Conservation (phyloP, 345 rosid species). For the Citrus reticulata region DNA sequence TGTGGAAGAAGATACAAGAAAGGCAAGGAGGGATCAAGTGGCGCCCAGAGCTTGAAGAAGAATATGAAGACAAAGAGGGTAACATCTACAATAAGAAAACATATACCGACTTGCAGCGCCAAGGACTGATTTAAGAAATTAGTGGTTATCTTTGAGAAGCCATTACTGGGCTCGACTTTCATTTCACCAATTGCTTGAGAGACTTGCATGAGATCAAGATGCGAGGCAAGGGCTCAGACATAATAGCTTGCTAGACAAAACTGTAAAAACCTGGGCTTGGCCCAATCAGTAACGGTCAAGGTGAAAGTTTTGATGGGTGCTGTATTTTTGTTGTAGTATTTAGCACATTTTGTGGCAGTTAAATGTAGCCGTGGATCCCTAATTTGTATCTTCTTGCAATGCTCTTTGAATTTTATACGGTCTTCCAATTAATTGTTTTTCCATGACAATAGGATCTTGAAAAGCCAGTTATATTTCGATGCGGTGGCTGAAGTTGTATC, state of each 20-base stretch:
- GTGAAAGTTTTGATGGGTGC: background rate
- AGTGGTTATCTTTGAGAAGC: background rate
- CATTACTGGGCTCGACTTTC: background rate
- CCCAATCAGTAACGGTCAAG: background rate
- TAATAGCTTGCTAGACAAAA: background rate
- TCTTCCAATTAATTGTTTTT: background rate
- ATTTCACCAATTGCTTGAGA: background rate
- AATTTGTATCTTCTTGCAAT: background rate
- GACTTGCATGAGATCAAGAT: background rate
- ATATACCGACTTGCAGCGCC: conserved; percentile 92
- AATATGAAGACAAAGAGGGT: conserved; percentile 97
- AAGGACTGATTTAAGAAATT: conserved; percentile 68
- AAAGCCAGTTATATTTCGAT: background rate
- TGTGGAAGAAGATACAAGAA: conserved; percentile 90
- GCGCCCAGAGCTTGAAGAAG: conserved; percentile 99
- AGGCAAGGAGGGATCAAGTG: conserved; percentile 88
- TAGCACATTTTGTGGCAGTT: background rate
- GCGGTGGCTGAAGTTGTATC: background rate
- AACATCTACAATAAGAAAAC: conserved; percentile 99
- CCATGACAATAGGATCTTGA: background rate
- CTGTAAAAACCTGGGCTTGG: background rate
- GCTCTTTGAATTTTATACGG: background rate
- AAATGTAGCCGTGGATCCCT: background rate
- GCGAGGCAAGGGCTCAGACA: background rate
- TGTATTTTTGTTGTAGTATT: background rate